Evolutionary conservation across 2,329 filamentous ascomycete species (phyloP).

Genomic region (Scedosporium boydii): DNA sequence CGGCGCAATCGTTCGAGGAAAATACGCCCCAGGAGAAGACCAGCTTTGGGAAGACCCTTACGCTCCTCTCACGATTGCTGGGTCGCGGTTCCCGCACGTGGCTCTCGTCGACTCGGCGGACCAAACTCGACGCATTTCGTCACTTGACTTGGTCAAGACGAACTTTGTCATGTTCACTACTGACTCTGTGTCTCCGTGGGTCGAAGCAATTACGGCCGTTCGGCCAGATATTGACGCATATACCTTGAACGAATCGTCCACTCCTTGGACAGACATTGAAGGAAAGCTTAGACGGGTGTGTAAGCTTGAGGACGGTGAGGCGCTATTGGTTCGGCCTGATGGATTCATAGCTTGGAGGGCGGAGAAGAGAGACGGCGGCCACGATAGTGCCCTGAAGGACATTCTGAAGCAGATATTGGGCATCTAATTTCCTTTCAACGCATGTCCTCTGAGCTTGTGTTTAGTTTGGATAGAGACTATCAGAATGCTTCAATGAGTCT

Average conservation of each 20-base stretch:
- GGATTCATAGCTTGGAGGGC: neutral
- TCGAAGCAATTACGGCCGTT: neutral
- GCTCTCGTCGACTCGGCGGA: neutral
- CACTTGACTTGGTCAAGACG: neutral
- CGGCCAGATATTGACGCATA: neutral
- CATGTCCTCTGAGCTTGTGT: too few species aligned
- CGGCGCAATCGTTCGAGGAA: slow-evolving; percentile 14
- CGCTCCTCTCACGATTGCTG: neutral
- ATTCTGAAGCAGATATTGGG: neutral
- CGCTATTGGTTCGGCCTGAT: neutral
- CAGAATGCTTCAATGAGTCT: too few species aligned
- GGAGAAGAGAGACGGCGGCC: neutral
- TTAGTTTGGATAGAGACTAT: too few species aligned
- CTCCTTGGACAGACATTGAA: neutral
- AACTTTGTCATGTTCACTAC: neutral
- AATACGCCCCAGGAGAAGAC: neutral
- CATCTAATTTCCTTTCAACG: too few species aligned
- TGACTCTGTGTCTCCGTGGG: neutral
- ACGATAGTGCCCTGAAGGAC: neutral
- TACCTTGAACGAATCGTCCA: neutral
- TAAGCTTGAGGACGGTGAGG: neutral
- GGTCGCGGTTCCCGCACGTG: neutral
- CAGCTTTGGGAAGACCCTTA: neutral
- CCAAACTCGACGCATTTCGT: neutral
- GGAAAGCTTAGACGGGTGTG: neutral